These are phyloP conservation scores for Geotrichum fermentans DNA, from an alignment of 1,139 yeast genomes.

Conservation along the genomic window DNA sequence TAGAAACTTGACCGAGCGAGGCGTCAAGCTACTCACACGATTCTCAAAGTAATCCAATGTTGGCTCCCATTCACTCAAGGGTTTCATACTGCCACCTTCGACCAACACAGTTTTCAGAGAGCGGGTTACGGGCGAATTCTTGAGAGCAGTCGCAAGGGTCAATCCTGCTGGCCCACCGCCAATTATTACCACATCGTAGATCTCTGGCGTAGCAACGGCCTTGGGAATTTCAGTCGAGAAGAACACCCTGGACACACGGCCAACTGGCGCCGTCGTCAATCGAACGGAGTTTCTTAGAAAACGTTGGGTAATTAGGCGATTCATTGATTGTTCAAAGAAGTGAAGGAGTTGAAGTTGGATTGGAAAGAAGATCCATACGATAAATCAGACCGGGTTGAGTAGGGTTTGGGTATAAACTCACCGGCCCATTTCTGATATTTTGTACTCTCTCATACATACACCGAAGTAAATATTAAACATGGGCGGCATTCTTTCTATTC, in stretches of 20 bases:
- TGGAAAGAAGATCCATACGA: no score
- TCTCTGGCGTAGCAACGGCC: background rate
- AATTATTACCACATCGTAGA: constrained; percentile 69
- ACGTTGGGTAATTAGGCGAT: background rate
- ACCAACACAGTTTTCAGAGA: constrained; percentile 62
- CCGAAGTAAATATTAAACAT: constrained; percentile 36
- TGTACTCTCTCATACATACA: background rate
- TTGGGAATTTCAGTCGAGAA: background rate
- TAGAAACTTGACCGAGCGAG: constrained; percentile 65
- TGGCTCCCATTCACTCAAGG: constrained; percentile 52
- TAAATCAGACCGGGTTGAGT: no score
- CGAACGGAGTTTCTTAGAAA: background rate
- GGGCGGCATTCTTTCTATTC: constrained; percentile 84
- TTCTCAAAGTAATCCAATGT: constrained; percentile 61
- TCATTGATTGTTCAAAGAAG: background rate
- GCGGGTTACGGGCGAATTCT: constrained; percentile 58
- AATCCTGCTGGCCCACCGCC: constrained; percentile 99
- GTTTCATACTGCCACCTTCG: constrained; percentile 62
- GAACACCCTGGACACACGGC: background rate
- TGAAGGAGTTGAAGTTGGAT: no score
- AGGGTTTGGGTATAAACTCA: background rate
- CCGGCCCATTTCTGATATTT: background rate
- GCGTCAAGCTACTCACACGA: constrained; percentile 81
- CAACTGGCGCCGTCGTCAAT: background rate
- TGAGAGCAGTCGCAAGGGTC: constrained; percentile 72